Base-by-base conservation (phyloP, 2,329 filamentous ascomycete genomes). In the Fusarium sp. region DNA sequence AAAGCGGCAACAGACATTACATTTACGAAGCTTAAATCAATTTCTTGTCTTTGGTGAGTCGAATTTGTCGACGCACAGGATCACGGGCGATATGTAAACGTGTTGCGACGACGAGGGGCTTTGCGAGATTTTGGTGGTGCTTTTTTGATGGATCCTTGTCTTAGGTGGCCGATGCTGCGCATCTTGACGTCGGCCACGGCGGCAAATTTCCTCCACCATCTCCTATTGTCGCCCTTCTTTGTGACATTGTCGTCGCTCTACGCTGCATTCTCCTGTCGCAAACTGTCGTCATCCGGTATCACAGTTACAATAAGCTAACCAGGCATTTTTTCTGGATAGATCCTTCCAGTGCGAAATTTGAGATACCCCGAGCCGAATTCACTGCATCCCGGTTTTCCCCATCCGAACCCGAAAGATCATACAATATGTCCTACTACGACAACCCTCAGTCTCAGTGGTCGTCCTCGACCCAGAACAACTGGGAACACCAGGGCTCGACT, bases 341-440 rank as follows among this genome's bases (percentile, higher is more conserved):
- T 57, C 34, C 40, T 58, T 52, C 45, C 58, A 48, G 57, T 49
- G 47, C 59, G 57, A 72, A 60, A 65, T 58, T 64, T 62, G 24
- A 69, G 49, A 62, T 48, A 59, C 49, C 53, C 58, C 48, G 45
- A 58, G 30, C 41, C 43, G 57, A 66, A 51, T 55, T 59, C 30
- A 18, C 34, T 46, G 52, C 54, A 51, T 70, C 65, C 68, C 68
- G 71, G 51, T 67, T 67, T 69, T 62, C 48, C 25, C 56, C 57
- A 70, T 57, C 52, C 54, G 51, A 69, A 44, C 55, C 52, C 62
- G 52, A 67, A 67, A 61, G 44, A 38, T 41, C 51, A 52, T 44
- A 40, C 70, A 77, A 62, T 75, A 83, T 83, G 82, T 83, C 82
- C 74, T 83, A 83, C 76, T 83, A 83, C 80, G 81, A 83, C 67